These are phyloP conservation scores for Teratosphaeria pseudoeucalypti DNA, from an alignment of 2,329 filamentous ascomycete species.

Conservation along the genomic window DNA sequence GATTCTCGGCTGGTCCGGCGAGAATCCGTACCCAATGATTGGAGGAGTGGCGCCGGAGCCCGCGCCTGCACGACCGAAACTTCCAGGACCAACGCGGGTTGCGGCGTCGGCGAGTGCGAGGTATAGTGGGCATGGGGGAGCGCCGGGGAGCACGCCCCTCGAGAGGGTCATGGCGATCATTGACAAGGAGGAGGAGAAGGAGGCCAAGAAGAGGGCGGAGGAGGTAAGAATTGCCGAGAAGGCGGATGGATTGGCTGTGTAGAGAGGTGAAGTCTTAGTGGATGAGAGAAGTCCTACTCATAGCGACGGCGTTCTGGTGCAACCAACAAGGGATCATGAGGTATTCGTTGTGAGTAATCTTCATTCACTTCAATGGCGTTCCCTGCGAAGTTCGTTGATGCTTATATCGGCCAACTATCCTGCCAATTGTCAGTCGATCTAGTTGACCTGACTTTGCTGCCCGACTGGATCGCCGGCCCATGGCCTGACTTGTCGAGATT, in stretches of 20 bases:
- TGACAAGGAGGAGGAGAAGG: slow-evolving; percentile 20
- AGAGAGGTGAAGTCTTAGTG: not conserved
- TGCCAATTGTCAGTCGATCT: not conserved
- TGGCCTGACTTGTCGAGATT: not conserved
- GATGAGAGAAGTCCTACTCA: not conserved
- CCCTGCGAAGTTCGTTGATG: not conserved
- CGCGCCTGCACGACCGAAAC: slow-evolving; percentile 11
- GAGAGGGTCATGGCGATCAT: slow-evolving; percentile 26
- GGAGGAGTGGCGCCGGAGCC: slow-evolving; percentile 21
- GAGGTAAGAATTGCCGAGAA: slow-evolving; percentile 14
- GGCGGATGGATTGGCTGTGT: slow-evolving; percentile 4
- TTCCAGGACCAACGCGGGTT: slow-evolving; percentile 2
- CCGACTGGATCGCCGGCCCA: not conserved
- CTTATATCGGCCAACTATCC: not conserved
- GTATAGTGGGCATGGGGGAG: slow-evolving; percentile 17
- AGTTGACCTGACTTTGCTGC: not conserved
- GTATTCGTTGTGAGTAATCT: not conserved
- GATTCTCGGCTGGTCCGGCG: slow-evolving; percentile 22
- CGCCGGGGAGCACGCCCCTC: slow-evolving; percentile 16
- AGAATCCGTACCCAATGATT: slow-evolving; percentile 27
- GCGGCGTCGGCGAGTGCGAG: slow-evolving; percentile 18
- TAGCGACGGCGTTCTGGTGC: not conserved
- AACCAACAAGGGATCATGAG: not conserved
- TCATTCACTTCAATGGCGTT: not conserved
- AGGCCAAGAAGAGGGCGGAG: slow-evolving; percentile 18